Evolutionary conservation across 78 protist species (phyloP), one percentile per base, ranked within the genome.

Genomic region (Dictyostelium capitatum): DNA sequence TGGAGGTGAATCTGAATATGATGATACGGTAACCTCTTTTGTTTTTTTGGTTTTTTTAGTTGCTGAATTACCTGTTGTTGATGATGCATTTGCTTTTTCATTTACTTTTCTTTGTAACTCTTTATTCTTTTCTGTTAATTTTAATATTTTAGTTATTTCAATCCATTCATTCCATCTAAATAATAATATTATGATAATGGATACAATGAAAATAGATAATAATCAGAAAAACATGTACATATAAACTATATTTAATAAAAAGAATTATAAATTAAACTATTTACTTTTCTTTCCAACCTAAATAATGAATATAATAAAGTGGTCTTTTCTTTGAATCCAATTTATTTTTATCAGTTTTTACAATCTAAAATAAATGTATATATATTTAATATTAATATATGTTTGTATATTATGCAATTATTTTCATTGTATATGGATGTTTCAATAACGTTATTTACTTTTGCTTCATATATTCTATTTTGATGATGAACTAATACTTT

Each of bases 261-360:
- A 56, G 6, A 65, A 25, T 37, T 3, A 37, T 37, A 37, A 37
- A 37, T 2, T 37, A 62, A 62, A 25, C 6, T 28, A 30, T 2
- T 28, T 64, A 81, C 89, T 81, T 81, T 65, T 81, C 89, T 25
- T 81, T 81, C 89, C 89, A 81, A 81, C 89, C 89, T 23, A 48
- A 37, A 48, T 81, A 81, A 81, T 81, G 89, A 32, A 81, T 81
- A 50, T 32, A 81, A 25, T 64, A 81, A 6, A 30, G 47, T 23
- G 30, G 59, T 47, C 65, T 64, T 32, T 65, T 81, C 53, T 79
- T 79, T 37, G 46, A 15, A 79, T 81, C 89, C 0, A 28, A 32
- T 81, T 46, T 65, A 15, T 43, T 59, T 46, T 20, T 28, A 43
- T 81, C 89, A 59, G 23, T 10, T 48, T 81, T 81, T 15, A 81